These are phyloP conservation scores for Vaccinium myrtillus DNA, from an alignment of 148 eudicot genomes.

Conservation along the genomic window DNA sequence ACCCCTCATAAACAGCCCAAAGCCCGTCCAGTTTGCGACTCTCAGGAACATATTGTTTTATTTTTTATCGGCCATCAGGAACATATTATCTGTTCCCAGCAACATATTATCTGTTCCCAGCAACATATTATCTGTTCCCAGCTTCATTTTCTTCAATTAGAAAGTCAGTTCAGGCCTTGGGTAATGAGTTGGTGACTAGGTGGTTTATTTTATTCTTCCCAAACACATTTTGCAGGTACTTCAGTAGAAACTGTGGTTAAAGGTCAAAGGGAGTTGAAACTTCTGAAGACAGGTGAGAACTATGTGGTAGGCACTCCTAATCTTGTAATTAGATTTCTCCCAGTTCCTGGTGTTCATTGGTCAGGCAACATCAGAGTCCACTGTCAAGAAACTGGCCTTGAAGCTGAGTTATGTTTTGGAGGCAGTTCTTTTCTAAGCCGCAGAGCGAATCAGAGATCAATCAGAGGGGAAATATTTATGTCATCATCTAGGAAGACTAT, in stretches of 20 bases:
- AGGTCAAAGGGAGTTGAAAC: slow-evolving; percentile 52
- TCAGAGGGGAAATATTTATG: slow-evolving; percentile 56
- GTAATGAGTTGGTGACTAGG: background rate
- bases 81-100: background rate
- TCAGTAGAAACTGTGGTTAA: slow-evolving; percentile 53
- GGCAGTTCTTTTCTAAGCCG: slow-evolving; percentile 45
- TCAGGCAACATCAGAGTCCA: slow-evolving; percentile 52
- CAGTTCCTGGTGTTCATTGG: slow-evolving; percentile 70
- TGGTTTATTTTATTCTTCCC: background rate
- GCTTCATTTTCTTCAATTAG: background rate
- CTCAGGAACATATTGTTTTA: background rate
- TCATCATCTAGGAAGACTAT: slow-evolving; percentile 43
- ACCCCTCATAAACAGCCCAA: background rate
- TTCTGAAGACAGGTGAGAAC: slow-evolving; percentile 49
- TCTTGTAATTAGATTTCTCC: slow-evolving; percentile 59
- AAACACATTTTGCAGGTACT: slow-evolving; percentile 39
- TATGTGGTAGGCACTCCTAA: slow-evolving; percentile 67
- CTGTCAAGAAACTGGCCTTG: slow-evolving; percentile 67
- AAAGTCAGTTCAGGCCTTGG: background rate
- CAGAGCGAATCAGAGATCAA: slow-evolving; percentile 33
- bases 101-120: background rate
- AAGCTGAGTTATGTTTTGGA: slow-evolving; percentile 54
- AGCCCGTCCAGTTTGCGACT: background rate
- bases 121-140: background rate
- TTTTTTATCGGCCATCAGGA: background rate